Base-by-base conservation (phyloP, 768 basidiomycete species). In the Grammothele lineata region DNA sequence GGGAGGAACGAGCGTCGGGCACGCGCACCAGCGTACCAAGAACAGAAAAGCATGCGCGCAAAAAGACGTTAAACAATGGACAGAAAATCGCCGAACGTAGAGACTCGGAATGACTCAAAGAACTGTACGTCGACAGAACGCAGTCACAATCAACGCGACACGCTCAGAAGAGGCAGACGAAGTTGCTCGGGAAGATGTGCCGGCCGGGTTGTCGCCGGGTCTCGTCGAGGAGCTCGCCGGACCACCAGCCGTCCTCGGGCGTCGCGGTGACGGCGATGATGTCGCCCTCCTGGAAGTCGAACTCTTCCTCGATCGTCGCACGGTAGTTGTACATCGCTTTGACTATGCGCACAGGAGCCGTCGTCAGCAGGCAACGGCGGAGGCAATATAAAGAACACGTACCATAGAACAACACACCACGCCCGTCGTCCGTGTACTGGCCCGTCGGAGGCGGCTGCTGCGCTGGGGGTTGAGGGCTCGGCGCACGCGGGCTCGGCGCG, bases 161-260 rank as follows among this genome's bases (percentile, higher is more conserved):
- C 26, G 21, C 18, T 64, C 58, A 87, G 69, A 91, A 88, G 62
- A 91, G 62, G 60, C 81, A 83, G 36, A 91, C 88, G 67, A 89
- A 92, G 62, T 92, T 92, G 66, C 88, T 91, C 45, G 88, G 90
- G 77, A 92, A 92, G 43, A 89, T 79, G 60, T 87, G 80, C 46
- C 83, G 72, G 25, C 88, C 88, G 14, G 73, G 71, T 53, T 83
- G 76, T 53, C 88, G 72, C 55, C 90, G 68, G 24, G 73, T 71
- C 56, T 90, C 87, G 51, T 89, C 86, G n/a, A 91, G 67, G 48
- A 92, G 65, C 57, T 87, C 85, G 19, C 95, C 95, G 46, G 83
- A 87, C 95, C 94, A 98, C 95, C 95, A 97, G 1, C 95, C 95
- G 58, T 96, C 94, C 57, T 93, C 92, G 4, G 92, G 92, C 5